phyloP scores from a whole-genome alignment of 306 rosid genomes.

The Oemleria cerasiformis region DNA sequence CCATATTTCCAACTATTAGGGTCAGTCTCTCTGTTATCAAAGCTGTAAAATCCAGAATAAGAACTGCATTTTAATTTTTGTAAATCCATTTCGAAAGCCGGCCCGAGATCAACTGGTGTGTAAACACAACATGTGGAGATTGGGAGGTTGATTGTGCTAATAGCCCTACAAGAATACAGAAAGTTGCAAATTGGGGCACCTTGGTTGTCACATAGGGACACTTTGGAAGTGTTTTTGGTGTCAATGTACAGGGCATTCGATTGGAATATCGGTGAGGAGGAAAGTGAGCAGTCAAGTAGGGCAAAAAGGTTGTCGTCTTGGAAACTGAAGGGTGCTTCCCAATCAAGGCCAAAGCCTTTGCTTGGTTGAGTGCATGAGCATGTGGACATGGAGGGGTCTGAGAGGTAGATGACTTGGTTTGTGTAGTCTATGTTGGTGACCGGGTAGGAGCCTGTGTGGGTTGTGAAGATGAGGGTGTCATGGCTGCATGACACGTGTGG shows the following conservation, averaged over 20 bases:
- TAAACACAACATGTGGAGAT: slow-evolving; percentile 76
- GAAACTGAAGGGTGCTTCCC: slow-evolving; percentile 68
- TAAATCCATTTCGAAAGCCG: slow-evolving; percentile 73
- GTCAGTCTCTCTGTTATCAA: slow-evolving; percentile 53
- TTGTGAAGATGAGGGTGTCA: slow-evolving; percentile 53
- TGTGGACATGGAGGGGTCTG: slow-evolving; percentile 84
- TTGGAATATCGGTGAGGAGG: slow-evolving; percentile 6
- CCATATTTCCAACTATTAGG: slow-evolving; percentile 89
- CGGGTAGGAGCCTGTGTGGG: slow-evolving; percentile 77
- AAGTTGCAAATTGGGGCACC: slow-evolving; percentile 52
- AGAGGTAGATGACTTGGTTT: slow-evolving; percentile 56
- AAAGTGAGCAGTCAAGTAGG: slow-evolving; percentile 55
- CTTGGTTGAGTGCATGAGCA: slow-evolving; percentile 62
- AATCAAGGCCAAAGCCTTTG: slow-evolving; percentile 72
- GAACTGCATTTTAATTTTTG: slow-evolving; percentile 74
- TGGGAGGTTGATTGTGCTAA: slow-evolving; percentile 55
- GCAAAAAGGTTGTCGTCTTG: slow-evolving; percentile 59
- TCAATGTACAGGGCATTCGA: slow-evolving; percentile 33
- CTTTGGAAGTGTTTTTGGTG: slow-evolving; percentile 22
- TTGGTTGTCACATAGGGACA: slow-evolving; percentile 53
- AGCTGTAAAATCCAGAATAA: slow-evolving; percentile 75
- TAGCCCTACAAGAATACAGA: slow-evolving; percentile 59
- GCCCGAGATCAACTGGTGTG: slow-evolving; percentile 80
- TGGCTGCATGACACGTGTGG: slow-evolving; percentile 49
- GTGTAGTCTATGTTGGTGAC: slow-evolving; percentile 59